phyloP scores from a whole-genome alignment of 768 basidiomycete genomes.

The Mycena kentingensis region DNA sequence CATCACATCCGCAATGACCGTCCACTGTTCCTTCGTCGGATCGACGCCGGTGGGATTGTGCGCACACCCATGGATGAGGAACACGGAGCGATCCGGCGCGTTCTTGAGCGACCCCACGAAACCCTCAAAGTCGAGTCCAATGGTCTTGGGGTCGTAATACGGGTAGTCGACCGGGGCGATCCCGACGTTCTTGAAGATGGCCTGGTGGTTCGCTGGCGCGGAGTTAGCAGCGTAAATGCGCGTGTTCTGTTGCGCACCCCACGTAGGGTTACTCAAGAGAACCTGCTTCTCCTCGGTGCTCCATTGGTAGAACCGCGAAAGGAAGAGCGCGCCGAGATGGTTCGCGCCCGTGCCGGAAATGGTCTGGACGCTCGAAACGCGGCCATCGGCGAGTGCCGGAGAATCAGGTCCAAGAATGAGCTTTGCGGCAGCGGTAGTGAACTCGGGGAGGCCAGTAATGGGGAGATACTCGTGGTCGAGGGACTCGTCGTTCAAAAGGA shows the following conservation, averaged over 20 bases:
- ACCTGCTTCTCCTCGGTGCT: constrained; percentile 63
- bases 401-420: constrained; percentile 79
- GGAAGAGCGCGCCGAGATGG: constrained; percentile 87
- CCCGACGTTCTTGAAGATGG: constrained; percentile 89
- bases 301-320: constrained; percentile 80
- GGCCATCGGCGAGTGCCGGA: constrained; percentile 65
- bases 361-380: constrained; percentile 84
- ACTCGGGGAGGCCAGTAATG: constrained; percentile 85
- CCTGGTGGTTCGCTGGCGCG: constrained; percentile 76
- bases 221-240: constrained; percentile 2
- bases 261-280: constrained; percentile 91
- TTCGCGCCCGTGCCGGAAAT: constrained; percentile 97
- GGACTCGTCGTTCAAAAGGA: constrained; percentile 64
- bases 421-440: constrained; percentile 77
- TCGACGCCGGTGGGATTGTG: constrained; percentile 98
- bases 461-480: constrained; percentile 93
- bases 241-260: constrained; percentile 60
- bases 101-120: constrained; percentile 59
- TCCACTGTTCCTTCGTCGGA: constrained; percentile 88
- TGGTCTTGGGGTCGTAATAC: constrained; percentile 92
- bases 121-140: constrained; percentile 79
- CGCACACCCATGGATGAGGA: constrained; percentile 91
- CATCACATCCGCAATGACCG: constrained; percentile 70
- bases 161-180: constrained; percentile 85
- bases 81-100: constrained; percentile 77